Percentiles rank a stretch among this genome's conserved stretches.
Evolutionary conservation across 2,329 filamentous ascomycete genomes (phyloP).

Genomic region (Curvularia hawaiiensis): DNA sequence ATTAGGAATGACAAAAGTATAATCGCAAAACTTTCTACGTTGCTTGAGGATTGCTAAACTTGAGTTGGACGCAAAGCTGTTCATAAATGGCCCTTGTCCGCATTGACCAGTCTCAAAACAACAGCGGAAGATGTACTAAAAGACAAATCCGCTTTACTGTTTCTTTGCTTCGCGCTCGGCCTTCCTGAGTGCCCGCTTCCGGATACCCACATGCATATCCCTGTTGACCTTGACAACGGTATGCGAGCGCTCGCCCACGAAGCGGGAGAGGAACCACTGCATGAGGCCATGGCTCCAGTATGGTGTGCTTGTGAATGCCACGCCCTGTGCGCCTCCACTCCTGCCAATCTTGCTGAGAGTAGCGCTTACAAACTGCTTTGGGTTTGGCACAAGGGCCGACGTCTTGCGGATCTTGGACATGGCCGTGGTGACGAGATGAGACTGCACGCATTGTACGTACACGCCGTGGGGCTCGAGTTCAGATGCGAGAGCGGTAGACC

Average conservation of each 20-base stretch:
- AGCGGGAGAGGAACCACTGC: conserved; percentile 75
- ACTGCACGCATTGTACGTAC: conserved; percentile 88
- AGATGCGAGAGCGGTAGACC: conserved; percentile 83
- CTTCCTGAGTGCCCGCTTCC: conserved; percentile 82
- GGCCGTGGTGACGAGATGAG: conserved; percentile 90
- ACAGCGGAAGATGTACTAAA: background rate
- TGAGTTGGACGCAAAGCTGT: too few relatives aligned
- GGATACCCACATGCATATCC: conserved; percentile 81
- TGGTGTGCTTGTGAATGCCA: conserved; percentile 84
- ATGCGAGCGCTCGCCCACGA: conserved; percentile 63
- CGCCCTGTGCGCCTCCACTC: conserved; percentile 75
- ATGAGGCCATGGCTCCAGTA: conserved; percentile 92
- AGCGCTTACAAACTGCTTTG: conserved; percentile 79
- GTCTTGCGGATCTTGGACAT: conserved; percentile 95
- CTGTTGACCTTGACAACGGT: conserved; percentile 66
- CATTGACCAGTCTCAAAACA: background rate
- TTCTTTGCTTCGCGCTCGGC: conserved; percentile 82
- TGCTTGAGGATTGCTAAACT: background rate
- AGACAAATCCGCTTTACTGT: conserved; percentile 25
- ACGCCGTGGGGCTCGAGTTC: conserved; percentile 83
- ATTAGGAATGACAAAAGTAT: background rate
- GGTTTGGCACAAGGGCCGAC: conserved; percentile 77
- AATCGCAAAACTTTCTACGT: background rate
- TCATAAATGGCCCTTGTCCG: background rate
- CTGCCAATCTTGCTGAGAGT: conserved; percentile 80